A percentile compares a stretch with the other conserved stretches of the same genome.
phyloP scores from a whole-genome alignment of 2,329 filamentous ascomycete genomes.

The Coleophoma eucalyptorum region DNA sequence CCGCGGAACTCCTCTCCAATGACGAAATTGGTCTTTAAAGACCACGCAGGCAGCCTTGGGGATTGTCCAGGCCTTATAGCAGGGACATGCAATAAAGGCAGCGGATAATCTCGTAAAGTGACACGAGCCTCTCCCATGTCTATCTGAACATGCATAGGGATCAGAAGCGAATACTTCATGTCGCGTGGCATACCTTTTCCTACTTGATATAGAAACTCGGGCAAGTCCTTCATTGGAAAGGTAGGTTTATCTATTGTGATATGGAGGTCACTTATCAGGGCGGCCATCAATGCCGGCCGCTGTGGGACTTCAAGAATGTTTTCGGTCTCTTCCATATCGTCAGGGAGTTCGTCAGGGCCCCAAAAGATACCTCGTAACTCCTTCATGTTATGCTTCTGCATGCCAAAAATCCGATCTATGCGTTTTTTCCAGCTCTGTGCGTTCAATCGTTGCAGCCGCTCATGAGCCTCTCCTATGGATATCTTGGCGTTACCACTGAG shows the following conservation, averaged over 20 bases:
- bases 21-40: conserved; percentile 86
- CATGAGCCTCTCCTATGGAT: conserved; percentile 70
- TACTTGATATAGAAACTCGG: conserved; percentile 79
- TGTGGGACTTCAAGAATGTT: conserved; percentile 81
- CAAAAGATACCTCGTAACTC: conserved; percentile 79
- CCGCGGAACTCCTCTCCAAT: conserved; percentile 91
- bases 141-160: conserved; percentile 86
- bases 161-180: conserved; percentile 83
- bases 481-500: conserved; percentile 71
- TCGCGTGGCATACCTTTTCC: conserved; percentile 96
- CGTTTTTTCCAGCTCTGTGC: conserved; percentile 88
- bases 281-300: conserved; percentile 77
- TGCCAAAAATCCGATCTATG: conserved; percentile 72
- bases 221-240: conserved; percentile 77
- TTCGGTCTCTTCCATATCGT: conserved; percentile 79
- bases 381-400: conserved; percentile 69
- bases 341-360: conserved; percentile 75
- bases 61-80: conserved; percentile 77
- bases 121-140: conserved; percentile 87
- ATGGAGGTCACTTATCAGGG: conserved; percentile 79
- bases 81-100: conserved; percentile 89
- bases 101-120: conserved; percentile 87
- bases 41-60: conserved; percentile 73
- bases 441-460: conserved; percentile 75
- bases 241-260: conserved; percentile 88